A percentile compares a stretch with the other conserved stretches of the same genome.
Conservation (phyloP, 352 stramenopile genomes). For the Phytophthora agathidicida region DNA sequence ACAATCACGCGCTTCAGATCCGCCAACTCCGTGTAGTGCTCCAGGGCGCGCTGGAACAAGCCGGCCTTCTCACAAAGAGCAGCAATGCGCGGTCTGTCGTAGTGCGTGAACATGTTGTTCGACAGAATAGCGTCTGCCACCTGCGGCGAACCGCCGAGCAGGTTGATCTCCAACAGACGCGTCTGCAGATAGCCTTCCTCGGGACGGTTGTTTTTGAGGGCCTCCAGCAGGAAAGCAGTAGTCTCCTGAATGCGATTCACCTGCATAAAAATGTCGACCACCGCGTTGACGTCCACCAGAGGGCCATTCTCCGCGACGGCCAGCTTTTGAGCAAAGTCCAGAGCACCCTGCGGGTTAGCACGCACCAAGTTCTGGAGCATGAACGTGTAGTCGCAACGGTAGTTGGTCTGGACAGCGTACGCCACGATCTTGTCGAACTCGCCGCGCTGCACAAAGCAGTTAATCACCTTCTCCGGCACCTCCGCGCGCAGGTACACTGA, state of each 20-base stretch:
- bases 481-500: slow-evolving; percentile 98
- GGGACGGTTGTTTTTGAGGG: slow-evolving; percentile 98
- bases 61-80: slow-evolving; percentile 98
- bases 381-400: slow-evolving; percentile 98
- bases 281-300: slow-evolving; percentile 98
- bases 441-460: slow-evolving; percentile 98
- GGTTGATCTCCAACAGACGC: slow-evolving; percentile 99
- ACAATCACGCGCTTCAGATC: slow-evolving; percentile 97
- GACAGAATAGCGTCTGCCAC: slow-evolving; percentile 99
- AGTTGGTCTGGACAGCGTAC: slow-evolving; percentile 95
- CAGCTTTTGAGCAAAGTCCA: slow-evolving; percentile 99
- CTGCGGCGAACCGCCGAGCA: slow-evolving; percentile 98
- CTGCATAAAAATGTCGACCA: slow-evolving; percentile 99
- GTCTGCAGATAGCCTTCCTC: slow-evolving; percentile 99
- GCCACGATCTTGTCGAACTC: slow-evolving; percentile 99
- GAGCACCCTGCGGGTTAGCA: slow-evolving; percentile 96
- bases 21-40: slow-evolving; percentile 99
- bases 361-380: slow-evolving; percentile 99
- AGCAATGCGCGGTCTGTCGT: slow-evolving; percentile 97
- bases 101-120: slow-evolving; percentile 99
- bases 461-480: slow-evolving; percentile 99
- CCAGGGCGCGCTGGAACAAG: slow-evolving; percentile 98
- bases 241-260: slow-evolving; percentile 99
- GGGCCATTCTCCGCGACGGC: slow-evolving; percentile 94
- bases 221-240: slow-evolving; percentile 99